Evolutionary conservation across 2,329 filamentous ascomycete genomes (phyloP).

Genomic region (Pyricularia pennisetigena): DNA sequence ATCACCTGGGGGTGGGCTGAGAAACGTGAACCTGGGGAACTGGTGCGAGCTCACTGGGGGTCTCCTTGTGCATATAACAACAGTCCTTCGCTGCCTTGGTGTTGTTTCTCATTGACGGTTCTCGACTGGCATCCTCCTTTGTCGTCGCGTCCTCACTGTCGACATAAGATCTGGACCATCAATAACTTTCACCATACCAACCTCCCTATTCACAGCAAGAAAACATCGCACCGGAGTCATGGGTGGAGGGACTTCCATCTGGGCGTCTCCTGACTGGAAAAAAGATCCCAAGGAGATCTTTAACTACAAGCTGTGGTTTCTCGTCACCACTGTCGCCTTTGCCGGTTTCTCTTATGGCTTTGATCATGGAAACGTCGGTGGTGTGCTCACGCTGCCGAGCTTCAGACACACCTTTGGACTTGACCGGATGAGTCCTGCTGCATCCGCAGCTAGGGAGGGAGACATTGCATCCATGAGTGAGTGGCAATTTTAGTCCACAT

Average conservation of each 20-base stretch:
- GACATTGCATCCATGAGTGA: slow-evolving; percentile 18
- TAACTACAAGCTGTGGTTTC: slow-evolving; percentile 2
- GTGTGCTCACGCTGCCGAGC: slow-evolving; percentile 14
- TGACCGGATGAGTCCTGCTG: slow-evolving; percentile 2
- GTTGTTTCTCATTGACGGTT: background rate
- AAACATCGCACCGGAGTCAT: background rate
- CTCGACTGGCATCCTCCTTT: background rate
- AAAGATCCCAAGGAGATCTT: slow-evolving; percentile 1
- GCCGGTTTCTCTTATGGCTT: slow-evolving; percentile 3
- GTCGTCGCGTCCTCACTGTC: background rate
- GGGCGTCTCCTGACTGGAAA: slow-evolving; percentile 3
- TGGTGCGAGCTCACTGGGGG: background rate
- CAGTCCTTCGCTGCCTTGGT: background rate
- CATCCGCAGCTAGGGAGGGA: slow-evolving; percentile 10
- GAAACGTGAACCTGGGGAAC: background rate
- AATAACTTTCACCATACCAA: background rate
- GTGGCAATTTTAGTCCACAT: background rate
- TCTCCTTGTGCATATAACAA: background rate
- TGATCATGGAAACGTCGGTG: slow-evolving; percentile 11
- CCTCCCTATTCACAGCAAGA: background rate
- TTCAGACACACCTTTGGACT: slow-evolving; percentile 13
- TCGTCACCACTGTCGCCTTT: slow-evolving; percentile 1
- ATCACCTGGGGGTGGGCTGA: background rate
- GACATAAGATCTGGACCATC: background rate
- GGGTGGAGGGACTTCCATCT: slow-evolving; percentile 1